Conservation (phyloP, 495 filamentous ascomycete species). For the Tuber calosporum region DNA sequence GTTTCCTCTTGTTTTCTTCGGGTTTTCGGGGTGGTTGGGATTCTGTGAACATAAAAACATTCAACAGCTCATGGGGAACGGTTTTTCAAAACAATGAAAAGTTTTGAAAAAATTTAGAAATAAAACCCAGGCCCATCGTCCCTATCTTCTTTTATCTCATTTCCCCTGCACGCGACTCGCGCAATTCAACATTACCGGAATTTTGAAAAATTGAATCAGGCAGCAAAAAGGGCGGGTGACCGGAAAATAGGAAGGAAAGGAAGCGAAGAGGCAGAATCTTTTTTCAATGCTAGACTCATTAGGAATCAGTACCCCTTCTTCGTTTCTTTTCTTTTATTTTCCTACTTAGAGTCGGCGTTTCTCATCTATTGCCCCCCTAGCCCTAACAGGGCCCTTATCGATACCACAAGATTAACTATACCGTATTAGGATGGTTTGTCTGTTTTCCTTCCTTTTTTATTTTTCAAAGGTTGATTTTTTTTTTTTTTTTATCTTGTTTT, state of each 20-base stretch:
- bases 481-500: background rate
- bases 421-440: background rate
- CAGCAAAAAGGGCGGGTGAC: background rate
- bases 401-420: background rate
- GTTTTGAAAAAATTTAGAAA: background rate
- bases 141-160: background rate
- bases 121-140: background rate
- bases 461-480: background rate
- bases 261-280: background rate
- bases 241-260: background rate
- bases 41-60: constrained; percentile 3
- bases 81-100: constrained; percentile 1
- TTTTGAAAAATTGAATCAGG: background rate
- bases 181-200: background rate
- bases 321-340: background rate
- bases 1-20: constrained; percentile 1
- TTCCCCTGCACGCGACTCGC: background rate
- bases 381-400: background rate
- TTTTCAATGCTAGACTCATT: background rate
- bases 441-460: background rate
- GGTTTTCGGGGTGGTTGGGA: background rate
- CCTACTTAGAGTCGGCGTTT: background rate
- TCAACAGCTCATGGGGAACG: background rate
- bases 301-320: background rate
- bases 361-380: background rate